Percentiles rank a stretch among this genome's conserved stretches.
phyloP scores from a whole-genome alignment of 768 basidiomycete species.

The Mycena epipterygia region DNA sequence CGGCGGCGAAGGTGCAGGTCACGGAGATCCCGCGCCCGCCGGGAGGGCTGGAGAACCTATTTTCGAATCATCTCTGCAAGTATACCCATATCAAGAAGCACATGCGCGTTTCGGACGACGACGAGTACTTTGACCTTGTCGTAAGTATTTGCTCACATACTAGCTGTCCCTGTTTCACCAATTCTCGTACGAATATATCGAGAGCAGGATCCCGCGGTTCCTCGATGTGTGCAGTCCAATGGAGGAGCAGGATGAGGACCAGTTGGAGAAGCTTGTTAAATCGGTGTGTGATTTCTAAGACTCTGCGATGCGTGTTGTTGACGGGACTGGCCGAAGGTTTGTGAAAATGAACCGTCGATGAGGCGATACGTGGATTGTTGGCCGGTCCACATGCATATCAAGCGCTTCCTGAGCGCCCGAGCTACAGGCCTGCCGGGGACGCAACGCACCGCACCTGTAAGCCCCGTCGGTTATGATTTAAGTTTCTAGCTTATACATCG shows the following conservation, averaged over 20 bases:
- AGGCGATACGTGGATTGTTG: neutral
- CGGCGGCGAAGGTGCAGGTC: neutral
- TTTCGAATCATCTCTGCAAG: neutral
- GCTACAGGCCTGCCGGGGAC: neutral
- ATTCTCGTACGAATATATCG: neutral
- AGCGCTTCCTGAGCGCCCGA: slow-evolving; percentile 1
- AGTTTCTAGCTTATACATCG: neutral
- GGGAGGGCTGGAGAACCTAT: neutral
- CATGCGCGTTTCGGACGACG: neutral
- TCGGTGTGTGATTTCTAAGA: neutral
- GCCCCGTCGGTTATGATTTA: neutral
- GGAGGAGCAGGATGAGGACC: slow-evolving; percentile 6
- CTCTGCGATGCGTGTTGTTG: neutral
- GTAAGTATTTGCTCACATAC: neutral
- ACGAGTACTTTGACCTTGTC: slow-evolving; percentile 15
- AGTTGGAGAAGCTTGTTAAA: neutral
- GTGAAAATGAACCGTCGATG: neutral
- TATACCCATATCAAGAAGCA: neutral
- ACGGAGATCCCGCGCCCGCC: neutral
- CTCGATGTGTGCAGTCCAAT: neutral
- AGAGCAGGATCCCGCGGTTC: neutral
- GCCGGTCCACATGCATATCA: neutral
- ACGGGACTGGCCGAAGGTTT: neutral
- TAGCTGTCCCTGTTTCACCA: neutral
- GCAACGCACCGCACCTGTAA: neutral